Percentiles rank a stretch among this genome's conserved stretches.
phyloP scores from a whole-genome alignment of 2,329 filamentous ascomycete genomes.

The Seiridium unicorne region DNA sequence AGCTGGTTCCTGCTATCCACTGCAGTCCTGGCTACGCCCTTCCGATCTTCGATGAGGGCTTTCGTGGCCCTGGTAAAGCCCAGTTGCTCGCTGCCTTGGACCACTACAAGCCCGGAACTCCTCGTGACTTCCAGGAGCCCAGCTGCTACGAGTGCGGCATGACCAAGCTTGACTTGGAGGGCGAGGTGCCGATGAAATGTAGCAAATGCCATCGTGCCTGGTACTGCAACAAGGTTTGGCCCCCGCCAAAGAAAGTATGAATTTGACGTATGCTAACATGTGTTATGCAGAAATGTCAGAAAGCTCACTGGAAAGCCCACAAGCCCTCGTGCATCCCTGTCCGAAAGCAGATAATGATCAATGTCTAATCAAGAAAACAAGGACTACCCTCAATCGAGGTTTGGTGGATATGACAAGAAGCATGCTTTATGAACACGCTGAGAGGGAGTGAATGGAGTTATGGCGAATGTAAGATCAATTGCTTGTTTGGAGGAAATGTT shows the following conservation, averaged over 20 bases:
- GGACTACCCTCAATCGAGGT: too few relatives aligned
- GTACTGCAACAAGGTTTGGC: not conserved
- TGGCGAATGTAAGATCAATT: too few relatives aligned
- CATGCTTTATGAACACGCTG: too few relatives aligned
- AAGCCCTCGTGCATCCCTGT: not conserved
- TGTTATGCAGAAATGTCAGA: not conserved
- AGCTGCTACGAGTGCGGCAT: slow-evolving; percentile 1
- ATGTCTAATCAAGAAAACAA: too few relatives aligned
- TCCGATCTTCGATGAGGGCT: not conserved
- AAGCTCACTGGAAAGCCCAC: not conserved
- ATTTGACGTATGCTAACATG: not conserved
- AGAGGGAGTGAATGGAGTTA: too few relatives aligned
- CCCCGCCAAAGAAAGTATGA: not conserved
- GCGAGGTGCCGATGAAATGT: not conserved
- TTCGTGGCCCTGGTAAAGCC: not conserved
- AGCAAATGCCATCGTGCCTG: not conserved
- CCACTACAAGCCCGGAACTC: not conserved
- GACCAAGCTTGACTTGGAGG: not conserved
- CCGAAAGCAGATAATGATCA: too few relatives aligned
- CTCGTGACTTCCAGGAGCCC: not conserved
- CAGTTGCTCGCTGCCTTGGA: not conserved
- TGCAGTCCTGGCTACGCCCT: not conserved
- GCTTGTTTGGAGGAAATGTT: too few relatives aligned
- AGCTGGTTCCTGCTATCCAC: not conserved
- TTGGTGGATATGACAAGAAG: too few relatives aligned